Evolutionary conservation across 1,284 basidiomycete genomes (phyloP), one percentile per base, ranked within the genome.

Genomic region (Microbotryomycetes sp.): DNA sequence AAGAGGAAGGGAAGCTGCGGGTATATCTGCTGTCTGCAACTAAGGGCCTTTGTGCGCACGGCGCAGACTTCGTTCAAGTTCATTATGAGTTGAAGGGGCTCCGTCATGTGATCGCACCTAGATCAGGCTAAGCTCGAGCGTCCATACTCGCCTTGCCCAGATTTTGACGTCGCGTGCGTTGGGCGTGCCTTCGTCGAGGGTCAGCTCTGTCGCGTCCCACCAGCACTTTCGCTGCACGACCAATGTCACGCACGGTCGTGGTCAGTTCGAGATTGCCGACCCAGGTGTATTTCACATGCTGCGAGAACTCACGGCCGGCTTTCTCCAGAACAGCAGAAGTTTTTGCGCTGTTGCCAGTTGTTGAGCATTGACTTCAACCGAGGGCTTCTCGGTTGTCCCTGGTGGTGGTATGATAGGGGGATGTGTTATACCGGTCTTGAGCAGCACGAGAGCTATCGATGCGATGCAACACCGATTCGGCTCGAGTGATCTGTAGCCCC

Each of bases 321-420:
- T 99, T 75, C 94, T 82, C 94, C 94, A 99, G 81, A 99, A 99
- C 52, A 98, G 78, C 46, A 99, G 79, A 48, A 99, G 80, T 79
- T 99, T 99, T 77, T 98, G 94, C 12, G 96, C 93, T 6, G 94
- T 98, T 31, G 86, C 85, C 87, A 98, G 93, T 78, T 98, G 96
- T 60, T 82, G 80, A 67, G 89, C 86, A 77, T 98, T 92, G 61
- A 98, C 80, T 49, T 85, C 85, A 57, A 87, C 87, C 25, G 82
- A 71, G 12, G 67, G 69, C 25, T 54, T 54, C 22, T 56, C 66
- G 26, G 52, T 25, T 14, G 49, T 52, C 12, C 62, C 66, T 12
- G 55, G 45, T 47, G 48, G 29, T 6, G n/a, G 19, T 12, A 32
- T 59, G 29, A 67, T 68, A 9, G 77, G 72, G 25, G 74, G 79